Base-by-base conservation (phyloP, 1,284 basidiomycete genomes). In the Anthracocystis walkeri region DNA sequence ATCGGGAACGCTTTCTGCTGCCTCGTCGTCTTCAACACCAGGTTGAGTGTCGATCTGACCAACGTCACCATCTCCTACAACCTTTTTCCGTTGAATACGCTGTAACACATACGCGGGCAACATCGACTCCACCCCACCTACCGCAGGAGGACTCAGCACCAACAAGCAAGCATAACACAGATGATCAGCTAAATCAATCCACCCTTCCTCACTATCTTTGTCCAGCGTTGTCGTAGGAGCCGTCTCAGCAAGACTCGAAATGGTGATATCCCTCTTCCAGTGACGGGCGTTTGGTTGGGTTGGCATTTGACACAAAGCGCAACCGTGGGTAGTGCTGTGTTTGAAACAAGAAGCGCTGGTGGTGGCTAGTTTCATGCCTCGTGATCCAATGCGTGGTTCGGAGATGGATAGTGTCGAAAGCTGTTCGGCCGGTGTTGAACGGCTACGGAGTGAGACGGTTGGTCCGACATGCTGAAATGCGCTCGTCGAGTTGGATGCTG, bases 251-350 rank as follows among this genome's bases (percentile, higher is more conserved):
- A 66, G 58, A 21, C 60, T 52, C n/a, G 62, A 64, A 14, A 82
- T 80, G 18, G 76, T 79, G 40, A 77, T 79, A 42, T 77, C 50
- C n/a, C 69, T 56, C 62, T 78, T 81, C 82, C 82, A 83, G 16
- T 63, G 59, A 7, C 75, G 62, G 3, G 81, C 79, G 12, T 65
- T 60, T 4, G 65, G 59, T 27, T 78, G 70, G 14, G 65, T 65
- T 2, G 83, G 83, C 60, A 76, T 69, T 5, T 59, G 52, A 52
- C 83, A 84, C 35, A 84, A 57, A 10, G 82, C 79, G 61, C 82
- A 84, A 1, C 75, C 69, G 7, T 38, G 31, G 2, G 12, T 6
- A 7, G 56, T 65, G 16, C n/a, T 49, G 58, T 61, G 55, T 7
- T 42, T 25, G 21, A 74, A 65, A 40, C 72, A 80, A 7, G 48